Evolutionary conservation across 2,329 filamentous ascomycete species (phyloP), one percentile per base, ranked within the genome.

Genomic region (Colletotrichum endophyticum): DNA sequence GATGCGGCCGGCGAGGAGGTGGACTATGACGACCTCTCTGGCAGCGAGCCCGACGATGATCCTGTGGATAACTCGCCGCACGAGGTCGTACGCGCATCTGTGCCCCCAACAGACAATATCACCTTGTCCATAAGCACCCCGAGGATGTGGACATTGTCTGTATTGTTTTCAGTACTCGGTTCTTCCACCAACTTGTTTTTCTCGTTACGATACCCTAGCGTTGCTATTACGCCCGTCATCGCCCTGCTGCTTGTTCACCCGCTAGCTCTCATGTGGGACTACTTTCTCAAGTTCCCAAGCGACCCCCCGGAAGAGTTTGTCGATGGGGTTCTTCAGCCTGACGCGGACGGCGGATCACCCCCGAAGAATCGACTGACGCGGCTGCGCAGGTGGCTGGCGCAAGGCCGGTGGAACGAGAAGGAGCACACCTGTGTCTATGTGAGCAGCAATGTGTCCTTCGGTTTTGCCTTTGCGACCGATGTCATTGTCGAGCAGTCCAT

Each of bases 361-460:
- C 27, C 78, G 8, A 76, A 78, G n/a, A 63, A 74, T 15, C 66
- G 72, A 56, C 79, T 84, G 22, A 82, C 83, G 36, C 88, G 89
- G 6, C 82, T 93, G 74, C 91, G 94, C 63, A 87, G 94, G 44
- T 97, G 95, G 95, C 87, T 96, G 32, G 93, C 92, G 2, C 95
- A 96, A 84, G 95, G 95, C 5, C 89, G 87, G 44, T 97, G 95
- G 95, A 97, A 97, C 82, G 93, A 96, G 82, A 97, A 97, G 83
- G 95, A 97, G 83, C 95, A 97, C 84, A 95, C 94, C 57, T 97
- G 95, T 82, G 95, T 97, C 68, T 97, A 97, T 80, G 95, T 97
- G 80, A 95, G 94, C 87, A 96, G 95, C 85, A 97, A 97, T 82
- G 95, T 97, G 57, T 95, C 95, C 25, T 97, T 97, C 83, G 95